Conservation (phyloP, 2,329 filamentous ascomycete genomes). For the Xylaria sp. region DNA sequence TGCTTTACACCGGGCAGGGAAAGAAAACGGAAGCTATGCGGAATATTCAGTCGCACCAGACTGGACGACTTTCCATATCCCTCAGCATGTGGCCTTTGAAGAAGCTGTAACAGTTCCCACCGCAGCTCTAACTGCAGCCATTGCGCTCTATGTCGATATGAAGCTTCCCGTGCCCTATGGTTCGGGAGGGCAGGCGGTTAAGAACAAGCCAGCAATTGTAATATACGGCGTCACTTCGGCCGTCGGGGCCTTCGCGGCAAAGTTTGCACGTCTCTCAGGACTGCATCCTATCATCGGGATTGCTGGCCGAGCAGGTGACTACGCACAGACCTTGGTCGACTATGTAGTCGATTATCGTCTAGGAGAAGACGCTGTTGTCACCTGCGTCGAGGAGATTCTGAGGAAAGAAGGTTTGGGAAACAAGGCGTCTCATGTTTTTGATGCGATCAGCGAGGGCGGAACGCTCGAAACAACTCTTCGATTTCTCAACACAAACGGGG, state of each 20-base stretch:
- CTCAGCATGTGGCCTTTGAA: constrained; percentile 50
- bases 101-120: constrained; percentile 57
- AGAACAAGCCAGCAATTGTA: constrained; percentile 26
- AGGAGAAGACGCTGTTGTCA: constrained; percentile 33
- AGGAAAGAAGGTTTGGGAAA: constrained; percentile 31
- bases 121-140: constrained; percentile 55
- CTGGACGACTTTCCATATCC: constrained; percentile 56
- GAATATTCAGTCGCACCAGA: constrained; percentile 56
- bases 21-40: constrained; percentile 51
- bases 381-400: constrained; percentile 29
- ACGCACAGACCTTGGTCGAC: constrained; percentile 31
- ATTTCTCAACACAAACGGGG: constrained; percentile 25
- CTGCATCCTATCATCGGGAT: constrained; percentile 37
- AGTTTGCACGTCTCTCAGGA: constrained; percentile 37
- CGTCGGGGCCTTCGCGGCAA: constrained; percentile 35
- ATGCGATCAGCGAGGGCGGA: constrained; percentile 37
- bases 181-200: not conserved
- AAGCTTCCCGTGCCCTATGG: constrained; percentile 52
- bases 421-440: constrained; percentile 32
- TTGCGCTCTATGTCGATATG: constrained; percentile 52
- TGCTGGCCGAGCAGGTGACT: constrained; percentile 32
- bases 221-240: constrained; percentile 37
- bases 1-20: constrained; percentile 58
- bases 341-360: constrained; percentile 37
- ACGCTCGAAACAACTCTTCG: constrained; percentile 35